Base-by-base conservation (phyloP, 1,139 yeast genomes). In the Candida sojae region DNA sequence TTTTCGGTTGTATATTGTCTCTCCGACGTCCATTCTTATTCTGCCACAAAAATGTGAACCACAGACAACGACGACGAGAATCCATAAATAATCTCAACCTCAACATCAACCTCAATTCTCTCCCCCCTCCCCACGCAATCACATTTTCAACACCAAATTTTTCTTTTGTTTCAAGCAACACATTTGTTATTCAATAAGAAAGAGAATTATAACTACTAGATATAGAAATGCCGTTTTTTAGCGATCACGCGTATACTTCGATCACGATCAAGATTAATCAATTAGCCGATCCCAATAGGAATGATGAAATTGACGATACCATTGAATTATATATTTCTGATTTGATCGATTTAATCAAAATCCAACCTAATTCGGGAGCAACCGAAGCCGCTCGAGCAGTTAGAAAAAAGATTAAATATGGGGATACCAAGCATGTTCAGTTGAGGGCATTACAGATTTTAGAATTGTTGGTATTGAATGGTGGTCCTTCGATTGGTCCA, bases 301-400 rank as follows among this genome's bases (percentile, higher is more conserved):
- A 68, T 48, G 70, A 66, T 36, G 71, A 67, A 34, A 59, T 68
- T 17, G 78, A 73, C 44, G 71, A 68, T 31, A 44, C 65, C 7
- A 50, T 68, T 21, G 80, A 74, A 50, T 64, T 73, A 10, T 66
- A 68, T 43, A 60, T 75, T 37, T 61, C 70, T 5, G 77, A 72
- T 48, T 62, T 75, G 35, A 56, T 75, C 29, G 68, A 73, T 26
- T 61, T 75, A 49, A 74, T 75, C 51, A 64, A 67, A 49, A 57
- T 73, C 38, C 80, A 75, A 59, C 67, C 69, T 0, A 42, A 58
- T 10, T 51, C 62, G 21, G 77, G 95, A 1, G 82, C 90, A 1
- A 70, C 75, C 9, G 98, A 92, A 65, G 95, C 96, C 1, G 97
- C 97, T 0, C 75, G 98, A 46, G 96, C 96, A 1, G 73, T 93